Base-by-base conservation (phyloP, 805 yeast genomes). In the Candida germanica region DNA sequence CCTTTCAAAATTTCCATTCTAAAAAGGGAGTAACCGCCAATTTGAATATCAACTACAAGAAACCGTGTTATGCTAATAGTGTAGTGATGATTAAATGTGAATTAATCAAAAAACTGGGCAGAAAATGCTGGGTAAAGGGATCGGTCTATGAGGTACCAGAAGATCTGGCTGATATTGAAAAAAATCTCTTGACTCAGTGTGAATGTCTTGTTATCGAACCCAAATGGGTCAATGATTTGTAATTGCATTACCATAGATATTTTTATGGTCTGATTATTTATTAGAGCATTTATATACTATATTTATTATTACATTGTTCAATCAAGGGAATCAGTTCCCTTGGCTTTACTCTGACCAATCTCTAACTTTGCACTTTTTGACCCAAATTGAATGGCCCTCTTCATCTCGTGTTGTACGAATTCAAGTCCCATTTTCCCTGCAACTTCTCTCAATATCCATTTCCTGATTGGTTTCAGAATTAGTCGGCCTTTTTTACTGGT, bases 361-460 rank as follows among this genome's bases (percentile, higher is more conserved):
- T 84, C 89, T 82, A 93, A 79, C 58, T 91, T 94, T 1, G 99
- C 98, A 53, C 95, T 83, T 44, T 84, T 80, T 0, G 98, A 86
- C 0, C 99, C 99, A 58, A 93, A 93, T 54, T 93, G 98, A 42
- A 93, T 88, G 0, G 99, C 99, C 31, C 99, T 69, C 54, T 93
- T 93, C 1, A 83, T 77, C 53, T 93, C 98, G 15, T 68, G 64
- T 12, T 78, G 62, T 0, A 88, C 93, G 55, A 69, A 71, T 0
- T 44, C 54, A 22, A 87, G 53, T 0, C 71, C 73, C 31, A 40
- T 31, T 0, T 49, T 54, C 0, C 44, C 46, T 0, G 97, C 96
- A 6, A 85, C 51, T 32, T 64, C 58, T 32, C 98, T 59, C 27
- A 93, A 59, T 1, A 83, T 58, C 42, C 59, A 63, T 54, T 88